Conservation (phyloP, 2,329 filamentous ascomycete species). For the Venturia carpophila region DNA sequence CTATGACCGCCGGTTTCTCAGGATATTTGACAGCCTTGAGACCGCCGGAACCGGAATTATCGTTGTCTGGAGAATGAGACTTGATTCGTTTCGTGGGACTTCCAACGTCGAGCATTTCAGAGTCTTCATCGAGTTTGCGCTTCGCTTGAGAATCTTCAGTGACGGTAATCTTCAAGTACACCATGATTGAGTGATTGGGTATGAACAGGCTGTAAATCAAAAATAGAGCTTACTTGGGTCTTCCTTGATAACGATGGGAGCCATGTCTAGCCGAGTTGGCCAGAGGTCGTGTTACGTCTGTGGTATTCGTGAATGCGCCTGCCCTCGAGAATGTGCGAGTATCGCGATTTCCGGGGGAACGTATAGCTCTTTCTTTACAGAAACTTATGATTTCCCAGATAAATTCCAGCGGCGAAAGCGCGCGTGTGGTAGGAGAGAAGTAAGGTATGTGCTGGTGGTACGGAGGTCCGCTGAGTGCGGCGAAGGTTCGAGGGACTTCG, state of each 20-base stretch:
- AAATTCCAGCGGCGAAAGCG: neutral
- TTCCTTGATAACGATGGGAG: constrained; percentile 12
- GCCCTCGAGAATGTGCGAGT: neutral
- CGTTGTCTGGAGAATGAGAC: constrained; percentile 32
- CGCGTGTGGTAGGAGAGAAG: neutral
- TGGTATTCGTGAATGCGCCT: neutral
- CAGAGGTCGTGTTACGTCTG: neutral
- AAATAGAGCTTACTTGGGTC: neutral
- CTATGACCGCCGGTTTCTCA: constrained; percentile 87
- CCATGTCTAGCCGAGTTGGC: constrained; percentile 13
- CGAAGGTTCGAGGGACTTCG: neutral
- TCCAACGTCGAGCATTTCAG: constrained; percentile 44
- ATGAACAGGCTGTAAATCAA: neutral
- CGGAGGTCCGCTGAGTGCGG: neutral
- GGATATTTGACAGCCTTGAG: constrained; percentile 69
- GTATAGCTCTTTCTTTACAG: neutral
- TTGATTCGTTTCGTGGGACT: constrained; percentile 59
- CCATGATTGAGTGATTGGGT: constrained; percentile 15
- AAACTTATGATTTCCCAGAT: neutral
- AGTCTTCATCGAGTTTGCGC: constrained; percentile 61
- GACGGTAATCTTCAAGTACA: neutral
- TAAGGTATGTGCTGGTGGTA: neutral
- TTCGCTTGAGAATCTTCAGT: constrained; percentile 40
- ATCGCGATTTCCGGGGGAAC: neutral
- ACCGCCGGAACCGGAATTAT: constrained; percentile 30